Evolutionary conservation across 2,329 filamentous ascomycete genomes (phyloP).

Genomic region (Colletotrichum liriopes): DNA sequence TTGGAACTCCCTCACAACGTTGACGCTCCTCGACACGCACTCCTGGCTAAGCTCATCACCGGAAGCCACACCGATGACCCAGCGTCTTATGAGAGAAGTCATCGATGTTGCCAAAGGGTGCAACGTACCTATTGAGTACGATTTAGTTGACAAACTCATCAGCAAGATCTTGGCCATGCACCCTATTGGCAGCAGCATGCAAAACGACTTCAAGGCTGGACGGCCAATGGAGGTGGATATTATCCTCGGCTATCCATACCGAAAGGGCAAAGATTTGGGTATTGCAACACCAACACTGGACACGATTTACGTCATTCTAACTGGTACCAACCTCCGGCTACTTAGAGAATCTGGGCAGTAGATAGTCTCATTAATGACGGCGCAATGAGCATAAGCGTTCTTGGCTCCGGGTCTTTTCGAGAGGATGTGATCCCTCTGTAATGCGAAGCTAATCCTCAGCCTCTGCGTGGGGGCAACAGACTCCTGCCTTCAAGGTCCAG

Average conservation of each 20-base stretch:
- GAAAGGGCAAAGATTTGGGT: slow-evolving; percentile 68
- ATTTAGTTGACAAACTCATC: slow-evolving; percentile 63
- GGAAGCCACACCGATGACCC: slow-evolving; percentile 64
- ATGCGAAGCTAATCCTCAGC: slow-evolving; percentile 8
- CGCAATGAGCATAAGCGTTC: neutral
- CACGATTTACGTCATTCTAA: slow-evolving; percentile 54
- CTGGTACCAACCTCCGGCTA: slow-evolving; percentile 49
- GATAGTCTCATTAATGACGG: neutral
- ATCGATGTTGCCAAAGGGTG: slow-evolving; percentile 70
- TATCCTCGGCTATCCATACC: slow-evolving; percentile 73
- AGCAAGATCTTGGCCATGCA: slow-evolving; percentile 63
- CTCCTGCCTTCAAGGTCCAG: neutral
- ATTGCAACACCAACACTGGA: slow-evolving; percentile 68
- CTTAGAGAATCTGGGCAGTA: slow-evolving; percentile 27
- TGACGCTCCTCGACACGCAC: slow-evolving; percentile 68
- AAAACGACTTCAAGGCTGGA: slow-evolving; percentile 70
- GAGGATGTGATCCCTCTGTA: neutral
- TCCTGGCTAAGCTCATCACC: slow-evolving; percentile 62
- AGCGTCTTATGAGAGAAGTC: slow-evolving; percentile 67
- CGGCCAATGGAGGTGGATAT: slow-evolving; percentile 75
- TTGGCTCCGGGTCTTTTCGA: neutral
- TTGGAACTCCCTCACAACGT: slow-evolving; percentile 74
- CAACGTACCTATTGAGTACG: slow-evolving; percentile 62
- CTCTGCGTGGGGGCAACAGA: neutral
- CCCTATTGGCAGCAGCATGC: slow-evolving; percentile 67